Evolutionary conservation across 2,329 filamentous ascomycete species (phyloP), one percentile per base, ranked within the genome.

Genomic region (Rhynchosporium agropyri): DNA sequence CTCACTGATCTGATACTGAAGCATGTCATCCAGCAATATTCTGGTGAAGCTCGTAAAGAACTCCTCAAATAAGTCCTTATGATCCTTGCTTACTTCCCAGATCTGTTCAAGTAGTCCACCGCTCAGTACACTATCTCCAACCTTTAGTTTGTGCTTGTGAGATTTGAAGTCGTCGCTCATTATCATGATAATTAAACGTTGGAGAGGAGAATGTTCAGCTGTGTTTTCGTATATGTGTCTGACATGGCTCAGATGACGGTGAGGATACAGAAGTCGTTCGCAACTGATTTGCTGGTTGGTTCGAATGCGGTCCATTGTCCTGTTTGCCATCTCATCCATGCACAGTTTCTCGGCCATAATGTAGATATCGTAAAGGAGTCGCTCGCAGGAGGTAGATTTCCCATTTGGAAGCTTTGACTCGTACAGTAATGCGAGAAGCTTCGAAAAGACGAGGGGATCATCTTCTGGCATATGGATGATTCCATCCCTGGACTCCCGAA

Each of bases 301-400:
- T 12, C 42, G 29, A 12, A 57, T 48, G 5, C 43, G 13, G 13
- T 45, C 54, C 15, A 45, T 57, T 0, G 40, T 57, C n/a, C 4
- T 31, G 7, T 54, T 54, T 12, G 36, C 20, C 20, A 54, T n/a
- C 4, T 54, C 36, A 12, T 29, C 1, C 36, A 54, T 54, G 9
- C 51, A 54, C 2, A 58, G n/a, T 33, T 48, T 58, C 43, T 58
- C 56, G 4, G 45, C 56, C 3, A 58, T n/a, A 20, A 58, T 48
- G n/a, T 40, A 50, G 12, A 58, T 42, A 6, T 36, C 43, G 20
- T 48, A 58, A 2, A 58, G 15, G 6, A 49, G 51, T 8, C 29
- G 38, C 20, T 54, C 33, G 4, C 51, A 12, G 26, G 51, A 2
- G 3, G 20, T 54, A 8, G 33, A n/a, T 2, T 42, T 20, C 2